Evolutionary conservation across 257 asterid species (phyloP).

Genomic region (Nicotiana tabacum): DNA sequence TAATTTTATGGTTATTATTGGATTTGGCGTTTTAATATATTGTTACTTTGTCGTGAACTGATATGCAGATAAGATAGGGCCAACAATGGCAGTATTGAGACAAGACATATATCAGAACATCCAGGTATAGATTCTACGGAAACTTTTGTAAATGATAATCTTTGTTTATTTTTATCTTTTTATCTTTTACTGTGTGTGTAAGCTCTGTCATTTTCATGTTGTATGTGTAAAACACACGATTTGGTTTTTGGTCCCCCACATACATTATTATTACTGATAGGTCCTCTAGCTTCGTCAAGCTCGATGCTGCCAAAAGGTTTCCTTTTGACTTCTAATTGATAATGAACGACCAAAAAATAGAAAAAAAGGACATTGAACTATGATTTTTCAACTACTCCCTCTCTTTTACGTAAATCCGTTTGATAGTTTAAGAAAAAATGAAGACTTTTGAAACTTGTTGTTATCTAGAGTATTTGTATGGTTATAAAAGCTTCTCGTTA

Average conservation of each 20-base stretch:
- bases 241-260: constrained; percentile 7
- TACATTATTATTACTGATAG: background rate
- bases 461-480: no score
- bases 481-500: no score
- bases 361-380: no score
- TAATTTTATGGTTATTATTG: background rate
- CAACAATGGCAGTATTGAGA: constrained; percentile 88
- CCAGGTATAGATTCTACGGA: constrained; percentile 34
- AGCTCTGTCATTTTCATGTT: constrained; percentile 27
- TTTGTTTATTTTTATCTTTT: background rate
- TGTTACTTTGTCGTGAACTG: background rate
- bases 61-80: constrained; percentile 93
- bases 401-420: no score
- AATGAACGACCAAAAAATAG: background rate
- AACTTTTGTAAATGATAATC: background rate
- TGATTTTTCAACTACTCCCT: background rate
- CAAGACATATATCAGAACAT: constrained; percentile 76
- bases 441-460: no score
- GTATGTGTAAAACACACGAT: constrained; percentile 44
- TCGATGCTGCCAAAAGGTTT: background rate
- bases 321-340: background rate
- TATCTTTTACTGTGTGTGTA: background rate
- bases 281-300: background rate
- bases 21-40: background rate
- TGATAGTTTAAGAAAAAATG: no score